A percentile compares a stretch with the other conserved stretches of the same genome.
phyloP scores from a whole-genome alignment of 106 monocot genomes.

The Dioscorea dumetorum region DNA sequence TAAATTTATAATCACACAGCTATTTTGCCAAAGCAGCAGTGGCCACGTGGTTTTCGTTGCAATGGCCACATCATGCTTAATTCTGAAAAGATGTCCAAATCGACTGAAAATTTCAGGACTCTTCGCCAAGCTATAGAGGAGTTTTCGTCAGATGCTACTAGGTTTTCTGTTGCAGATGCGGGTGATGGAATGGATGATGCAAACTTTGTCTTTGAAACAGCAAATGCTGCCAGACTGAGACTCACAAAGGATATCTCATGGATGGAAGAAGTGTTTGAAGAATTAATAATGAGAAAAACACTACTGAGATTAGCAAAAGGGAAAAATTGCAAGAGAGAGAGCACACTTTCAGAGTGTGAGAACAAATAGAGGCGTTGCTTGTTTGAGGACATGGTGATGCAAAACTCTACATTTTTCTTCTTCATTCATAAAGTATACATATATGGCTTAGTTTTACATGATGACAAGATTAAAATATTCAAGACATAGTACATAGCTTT shows the following conservation, averaged over 20 bases:
- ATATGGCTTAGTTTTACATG: too few species aligned
- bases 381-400: too few species aligned
- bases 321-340: too few species aligned
- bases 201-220: constrained; percentile 85
- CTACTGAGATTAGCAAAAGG: too few species aligned
- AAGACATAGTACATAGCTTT: too few species aligned
- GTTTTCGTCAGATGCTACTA: constrained; percentile 77
- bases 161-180: constrained; percentile 83
- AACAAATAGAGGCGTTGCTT: too few species aligned
- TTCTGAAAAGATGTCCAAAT: constrained; percentile 97
- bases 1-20: constrained; percentile 87
- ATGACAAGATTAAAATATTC: too few species aligned
- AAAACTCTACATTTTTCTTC: too few species aligned
- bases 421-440: too few species aligned
- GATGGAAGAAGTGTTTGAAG: constrained; percentile 79
- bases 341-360: too few species aligned
- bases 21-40: constrained; percentile 56
- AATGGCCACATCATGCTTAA: constrained; percentile 96
- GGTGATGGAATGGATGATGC: constrained; percentile 95
- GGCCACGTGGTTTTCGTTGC: constrained; percentile 91
- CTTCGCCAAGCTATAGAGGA: constrained; percentile 79
- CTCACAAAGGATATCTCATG: constrained; percentile 82
- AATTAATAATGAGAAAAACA: too few species aligned
- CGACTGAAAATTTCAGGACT: constrained; percentile 83
- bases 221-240: constrained; percentile 82